Base-by-base conservation (phyloP, 176 grass and related monocot genomes). In the Phyllostachys edulis region DNA sequence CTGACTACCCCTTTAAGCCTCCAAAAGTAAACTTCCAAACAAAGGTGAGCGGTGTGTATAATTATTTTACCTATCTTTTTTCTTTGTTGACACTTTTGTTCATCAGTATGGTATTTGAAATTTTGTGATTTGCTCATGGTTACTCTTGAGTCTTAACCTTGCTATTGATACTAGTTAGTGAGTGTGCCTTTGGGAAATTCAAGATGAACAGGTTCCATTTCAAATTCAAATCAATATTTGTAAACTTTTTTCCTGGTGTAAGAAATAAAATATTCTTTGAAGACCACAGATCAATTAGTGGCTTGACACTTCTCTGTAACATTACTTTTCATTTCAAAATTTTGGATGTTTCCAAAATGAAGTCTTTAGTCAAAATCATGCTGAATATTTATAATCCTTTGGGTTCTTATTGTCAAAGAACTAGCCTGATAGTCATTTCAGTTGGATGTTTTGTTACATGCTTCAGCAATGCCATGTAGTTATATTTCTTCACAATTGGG, bases 1-100 rank as follows among this genome's bases (percentile, higher is more conserved):
- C 94, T 36, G 92, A 97, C 82, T 97, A 97, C 74, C 94, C 94
- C 32, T 97, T 92, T 42, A 97, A 97, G 71, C 95, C 95, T 34
- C 92, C 95, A 71, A 94, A 94, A 89, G 92, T 97, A 73, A 92
- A 94, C 75, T 94, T 97, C 70, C 90, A 97, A 75, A 91, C 90
- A 59, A 97, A 94, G 92, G 92, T 97, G 79, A 80, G 73, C 38
- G 29, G 12, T 82, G 1, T 81, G 46, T 26, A 17, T 75, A 57
- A 71, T 73, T 73, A 36, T 21, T 82, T 63, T 65, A 54, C 55
- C 21, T 29, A 7, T 57, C 9, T 17, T 21, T 82, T 69, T 56
- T 24, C n/a, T 24, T 60, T 60, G n/a, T 60, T 24, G n/a, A 24
- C 57, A 60, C 12, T 9, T 41, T 60, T 67, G 6, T 32, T 68